Conservation (phyloP, 306 rosid species). For the apple (Malus domestica) region DNA sequence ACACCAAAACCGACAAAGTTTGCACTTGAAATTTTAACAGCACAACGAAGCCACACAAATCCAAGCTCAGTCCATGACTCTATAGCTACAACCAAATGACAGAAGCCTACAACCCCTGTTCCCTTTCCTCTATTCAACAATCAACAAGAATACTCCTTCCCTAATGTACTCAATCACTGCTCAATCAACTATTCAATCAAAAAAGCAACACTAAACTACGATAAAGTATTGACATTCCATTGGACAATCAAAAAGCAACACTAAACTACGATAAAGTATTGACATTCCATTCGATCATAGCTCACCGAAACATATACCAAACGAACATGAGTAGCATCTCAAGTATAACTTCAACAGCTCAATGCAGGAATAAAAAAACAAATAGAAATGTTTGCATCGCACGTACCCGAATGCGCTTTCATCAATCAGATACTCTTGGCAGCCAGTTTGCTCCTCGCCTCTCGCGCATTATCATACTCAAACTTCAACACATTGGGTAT, state of each 20-base stretch:
- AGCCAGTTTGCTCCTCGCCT: slow-evolving; percentile 35
- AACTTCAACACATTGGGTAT: slow-evolving; percentile 76
- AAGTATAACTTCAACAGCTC: background rate
- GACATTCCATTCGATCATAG: background rate
- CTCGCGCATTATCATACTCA: slow-evolving; percentile 82
- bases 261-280: background rate
- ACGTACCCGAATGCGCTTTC: slow-evolving; percentile 1
- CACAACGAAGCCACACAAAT: background rate
- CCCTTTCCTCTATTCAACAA: no score
- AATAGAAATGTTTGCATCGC: background rate
- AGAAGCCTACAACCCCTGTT: background rate
- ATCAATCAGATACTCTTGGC: slow-evolving; percentile 34
- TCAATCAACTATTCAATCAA: background rate
- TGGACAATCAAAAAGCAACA: background rate
- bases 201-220: background rate
- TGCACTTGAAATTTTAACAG: background rate
- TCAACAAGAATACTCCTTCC: no score
- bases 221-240: no score
- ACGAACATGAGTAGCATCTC: background rate
- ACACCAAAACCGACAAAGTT: background rate
- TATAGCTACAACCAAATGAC: background rate
- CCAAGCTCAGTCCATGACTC: background rate
- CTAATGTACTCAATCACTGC: no score
- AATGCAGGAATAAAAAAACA: background rate
- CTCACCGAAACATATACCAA: background rate